These are phyloP conservation scores for Ophiostoma ulmi DNA, from an alignment of 2,329 filamentous ascomycete genomes.

Conservation along the genomic window DNA sequence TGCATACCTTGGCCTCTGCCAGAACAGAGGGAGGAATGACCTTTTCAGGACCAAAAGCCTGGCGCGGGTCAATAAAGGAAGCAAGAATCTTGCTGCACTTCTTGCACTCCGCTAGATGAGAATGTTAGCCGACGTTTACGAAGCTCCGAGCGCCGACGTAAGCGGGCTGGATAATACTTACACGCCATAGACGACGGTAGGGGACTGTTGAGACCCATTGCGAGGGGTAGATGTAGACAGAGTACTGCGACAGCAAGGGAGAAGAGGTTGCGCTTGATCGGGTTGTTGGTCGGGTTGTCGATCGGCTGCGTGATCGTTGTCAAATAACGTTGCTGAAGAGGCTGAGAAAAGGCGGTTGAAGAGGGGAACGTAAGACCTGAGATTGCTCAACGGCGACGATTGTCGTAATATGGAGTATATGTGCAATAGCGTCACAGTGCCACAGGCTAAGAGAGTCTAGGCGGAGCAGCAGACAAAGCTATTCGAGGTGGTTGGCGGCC, in stretches of 20 bases:
- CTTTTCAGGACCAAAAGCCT: conserved; percentile 93
- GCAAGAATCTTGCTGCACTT: conserved; percentile 94
- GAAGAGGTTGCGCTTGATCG: not conserved
- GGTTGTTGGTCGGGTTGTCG: not conserved
- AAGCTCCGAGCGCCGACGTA: not conserved
- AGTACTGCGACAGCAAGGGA: not conserved
- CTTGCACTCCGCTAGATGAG: conserved; percentile 76
- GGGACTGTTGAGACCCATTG: conserved; percentile 62
- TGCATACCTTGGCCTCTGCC: conserved; percentile 75
- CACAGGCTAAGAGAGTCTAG: not conserved
- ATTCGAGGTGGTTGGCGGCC: not conserved
- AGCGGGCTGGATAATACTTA: conserved; percentile 42
- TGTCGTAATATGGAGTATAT: not conserved
- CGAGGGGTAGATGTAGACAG: conserved; percentile 16
- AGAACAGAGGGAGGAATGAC: conserved; percentile 89
- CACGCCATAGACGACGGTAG: conserved; percentile 63
- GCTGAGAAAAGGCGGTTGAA: conserved; percentile 15
- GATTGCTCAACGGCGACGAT: conserved; percentile 10
- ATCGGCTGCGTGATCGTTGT: not conserved
- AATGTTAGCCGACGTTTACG: conserved; percentile 6
- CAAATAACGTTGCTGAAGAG: conserved; percentile 5
- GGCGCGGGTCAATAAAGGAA: conserved; percentile 88
- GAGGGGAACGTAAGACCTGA: conserved; percentile 4
- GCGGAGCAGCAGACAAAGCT: not conserved
- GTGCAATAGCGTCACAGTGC: not conserved